A percentile compares a stretch with the other conserved stretches of the same genome.
Conservation (phyloP, 2,329 filamentous ascomycete species). For the Aspergillus novofumigatus region DNA sequence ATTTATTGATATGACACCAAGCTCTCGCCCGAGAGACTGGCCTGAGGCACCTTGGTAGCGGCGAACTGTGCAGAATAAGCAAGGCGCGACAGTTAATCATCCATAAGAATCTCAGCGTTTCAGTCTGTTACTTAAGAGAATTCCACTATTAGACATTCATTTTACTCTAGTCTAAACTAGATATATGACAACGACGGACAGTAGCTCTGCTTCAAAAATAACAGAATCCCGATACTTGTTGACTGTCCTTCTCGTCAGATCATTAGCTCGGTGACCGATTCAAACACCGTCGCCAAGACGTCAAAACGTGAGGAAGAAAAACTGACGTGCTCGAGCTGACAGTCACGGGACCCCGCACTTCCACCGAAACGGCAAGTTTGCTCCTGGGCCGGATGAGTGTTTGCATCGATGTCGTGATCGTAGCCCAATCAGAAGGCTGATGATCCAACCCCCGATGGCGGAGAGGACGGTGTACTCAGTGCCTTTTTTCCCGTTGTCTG, state of each 20-base stretch:
- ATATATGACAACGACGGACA: background rate
- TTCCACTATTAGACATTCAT: background rate
- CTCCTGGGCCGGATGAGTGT: constrained; percentile 13
- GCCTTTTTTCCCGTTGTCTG: background rate
- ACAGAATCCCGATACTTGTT: background rate
- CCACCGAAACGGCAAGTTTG: constrained; percentile 28
- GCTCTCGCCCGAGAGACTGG: constrained; percentile 6
- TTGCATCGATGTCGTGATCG: constrained; percentile 46
- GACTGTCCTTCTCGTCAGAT: background rate
- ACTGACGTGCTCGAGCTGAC: constrained; percentile 25
- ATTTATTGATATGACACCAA: background rate
- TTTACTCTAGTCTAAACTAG: background rate
- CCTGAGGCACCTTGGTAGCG: background rate
- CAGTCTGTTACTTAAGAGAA: background rate
- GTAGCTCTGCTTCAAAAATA: background rate
- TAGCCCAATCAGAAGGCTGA: constrained; percentile 33
- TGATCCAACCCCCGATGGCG: constrained; percentile 36
- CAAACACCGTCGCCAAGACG: constrained; percentile 19
- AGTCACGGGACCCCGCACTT: constrained; percentile 30
- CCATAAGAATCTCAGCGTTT: background rate
- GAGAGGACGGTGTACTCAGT: constrained; percentile 18
- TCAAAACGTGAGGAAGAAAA: constrained; percentile 5
- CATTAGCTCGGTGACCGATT: background rate
- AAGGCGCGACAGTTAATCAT: too few relatives aligned
- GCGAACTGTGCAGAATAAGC: too few relatives aligned